A percentile compares a stretch with the other conserved stretches of the same genome.
These are phyloP conservation scores for Trichomonas tenax DNA, from an alignment of 208 protist species.

Conservation along the genomic window DNA sequence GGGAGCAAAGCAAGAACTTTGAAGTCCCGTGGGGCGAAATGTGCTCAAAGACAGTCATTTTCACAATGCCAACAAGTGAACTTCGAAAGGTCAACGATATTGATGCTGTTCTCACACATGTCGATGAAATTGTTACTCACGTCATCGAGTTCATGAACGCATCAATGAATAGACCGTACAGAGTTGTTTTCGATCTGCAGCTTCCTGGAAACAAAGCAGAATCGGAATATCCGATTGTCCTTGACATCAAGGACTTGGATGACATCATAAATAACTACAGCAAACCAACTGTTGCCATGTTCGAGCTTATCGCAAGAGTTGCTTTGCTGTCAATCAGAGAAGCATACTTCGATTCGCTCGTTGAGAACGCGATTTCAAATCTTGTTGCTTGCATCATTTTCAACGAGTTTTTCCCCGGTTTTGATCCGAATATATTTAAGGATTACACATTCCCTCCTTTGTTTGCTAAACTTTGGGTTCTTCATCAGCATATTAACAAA, in stretches of 20 bases:
- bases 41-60: neutral
- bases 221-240: neutral
- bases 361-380: neutral
- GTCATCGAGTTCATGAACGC: neutral
- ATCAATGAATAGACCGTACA: neutral
- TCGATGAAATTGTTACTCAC: neutral
- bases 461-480: neutral
- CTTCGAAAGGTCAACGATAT: neutral
- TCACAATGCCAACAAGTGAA: neutral
- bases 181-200: neutral
- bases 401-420: neutral
- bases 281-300: neutral
- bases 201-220: neutral
- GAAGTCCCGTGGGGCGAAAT: constrained; percentile 9
- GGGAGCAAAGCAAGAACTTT: neutral
- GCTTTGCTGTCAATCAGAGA: neutral
- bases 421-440: neutral
- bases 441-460: neutral
- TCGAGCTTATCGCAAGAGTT: neutral
- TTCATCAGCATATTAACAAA: neutral
- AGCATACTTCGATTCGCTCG: neutral
- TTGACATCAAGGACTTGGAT: neutral
- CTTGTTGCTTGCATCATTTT: neutral
- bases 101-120: neutral
- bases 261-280: neutral